Conservation (phyloP, 371 early-diverging fungal species). For the Capillidium heterosporum region DNA sequence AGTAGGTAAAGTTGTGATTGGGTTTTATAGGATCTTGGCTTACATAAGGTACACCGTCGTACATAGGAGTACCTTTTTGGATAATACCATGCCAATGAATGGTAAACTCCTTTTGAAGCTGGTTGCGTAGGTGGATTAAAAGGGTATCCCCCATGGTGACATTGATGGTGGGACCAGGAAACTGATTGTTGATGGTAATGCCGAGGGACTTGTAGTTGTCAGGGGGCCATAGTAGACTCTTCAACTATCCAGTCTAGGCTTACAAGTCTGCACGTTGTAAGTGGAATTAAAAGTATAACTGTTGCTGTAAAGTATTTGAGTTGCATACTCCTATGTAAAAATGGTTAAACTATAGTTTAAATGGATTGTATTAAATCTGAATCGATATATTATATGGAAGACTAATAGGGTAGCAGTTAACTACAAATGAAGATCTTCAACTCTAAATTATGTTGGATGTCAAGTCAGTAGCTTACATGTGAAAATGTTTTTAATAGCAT, state of each 20-base stretch:
- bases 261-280: not conserved
- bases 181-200: constrained; percentile 16
- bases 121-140: constrained; percentile 16
- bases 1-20: constrained; percentile 11
- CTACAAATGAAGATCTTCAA: too few relatives aligned
- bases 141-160: too few relatives aligned
- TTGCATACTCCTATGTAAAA: too few relatives aligned
- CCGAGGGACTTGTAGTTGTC: not conserved
- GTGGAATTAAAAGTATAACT: too few relatives aligned
- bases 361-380: too few relatives aligned
- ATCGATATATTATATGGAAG: too few relatives aligned
- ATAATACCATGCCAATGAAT: constrained; percentile 24
- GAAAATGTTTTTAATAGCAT: too few relatives aligned
- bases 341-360: too few relatives aligned
- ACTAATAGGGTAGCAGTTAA: too few relatives aligned
- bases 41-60: constrained; percentile 24
- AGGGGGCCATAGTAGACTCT: not conserved
- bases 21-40: constrained; percentile 18
- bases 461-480: too few relatives aligned
- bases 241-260: not conserved
- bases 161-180: constrained; percentile 21
- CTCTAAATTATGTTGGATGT: too few relatives aligned
- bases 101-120: constrained; percentile 7
- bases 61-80: constrained; percentile 15
- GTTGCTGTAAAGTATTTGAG: too few relatives aligned